Percentiles rank a stretch among this genome's conserved stretches.
Evolutionary conservation across 768 basidiomycete species (phyloP).

Genomic region (Boletus barrowsii): DNA sequence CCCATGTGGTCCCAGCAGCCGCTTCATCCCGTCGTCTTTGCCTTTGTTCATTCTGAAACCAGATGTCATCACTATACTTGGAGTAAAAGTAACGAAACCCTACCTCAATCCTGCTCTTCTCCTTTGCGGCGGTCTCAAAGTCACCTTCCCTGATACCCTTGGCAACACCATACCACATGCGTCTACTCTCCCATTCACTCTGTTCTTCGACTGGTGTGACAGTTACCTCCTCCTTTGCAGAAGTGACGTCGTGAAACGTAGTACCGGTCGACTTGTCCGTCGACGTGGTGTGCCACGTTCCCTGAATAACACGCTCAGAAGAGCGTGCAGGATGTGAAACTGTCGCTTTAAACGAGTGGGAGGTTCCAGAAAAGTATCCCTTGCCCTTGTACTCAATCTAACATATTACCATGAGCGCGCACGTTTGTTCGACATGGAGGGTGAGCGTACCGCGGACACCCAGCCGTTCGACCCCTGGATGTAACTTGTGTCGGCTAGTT

Average conservation of each 20-base stretch:
- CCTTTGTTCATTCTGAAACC: constrained; percentile 80
- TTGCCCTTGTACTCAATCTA: constrained; percentile 93
- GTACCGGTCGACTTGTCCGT: constrained; percentile 45
- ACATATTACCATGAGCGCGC: constrained; percentile 37
- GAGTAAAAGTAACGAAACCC: constrained; percentile 4
- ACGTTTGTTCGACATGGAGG: background rate
- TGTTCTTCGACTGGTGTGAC: constrained; percentile 60
- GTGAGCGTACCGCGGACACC: constrained; percentile 44
- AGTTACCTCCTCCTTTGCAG: constrained; percentile 71
- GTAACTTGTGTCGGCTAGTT: constrained; percentile 77
- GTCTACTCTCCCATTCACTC: constrained; percentile 84
- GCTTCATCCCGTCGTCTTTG: constrained; percentile 82
- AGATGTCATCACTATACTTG: background rate
- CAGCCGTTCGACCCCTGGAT: constrained; percentile 70
- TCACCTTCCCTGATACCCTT: constrained; percentile 90
- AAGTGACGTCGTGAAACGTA: constrained; percentile 74
- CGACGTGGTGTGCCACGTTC: constrained; percentile 74
- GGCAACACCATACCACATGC: constrained; percentile 81
- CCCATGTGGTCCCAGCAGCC: constrained; percentile 70
- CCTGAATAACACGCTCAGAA: constrained; percentile 60
- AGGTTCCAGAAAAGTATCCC: constrained; percentile 92
- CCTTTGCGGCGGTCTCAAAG: constrained; percentile 84
- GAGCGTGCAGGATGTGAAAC: constrained; percentile 50
- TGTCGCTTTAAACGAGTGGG: constrained; percentile 87
- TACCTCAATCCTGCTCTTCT: constrained; percentile 92